A percentile compares a stretch with the other conserved stretches of the same genome.
These are phyloP conservation scores for Fusarium penzigii DNA, from an alignment of 2,329 filamentous ascomycete genomes.

Conservation along the genomic window DNA sequence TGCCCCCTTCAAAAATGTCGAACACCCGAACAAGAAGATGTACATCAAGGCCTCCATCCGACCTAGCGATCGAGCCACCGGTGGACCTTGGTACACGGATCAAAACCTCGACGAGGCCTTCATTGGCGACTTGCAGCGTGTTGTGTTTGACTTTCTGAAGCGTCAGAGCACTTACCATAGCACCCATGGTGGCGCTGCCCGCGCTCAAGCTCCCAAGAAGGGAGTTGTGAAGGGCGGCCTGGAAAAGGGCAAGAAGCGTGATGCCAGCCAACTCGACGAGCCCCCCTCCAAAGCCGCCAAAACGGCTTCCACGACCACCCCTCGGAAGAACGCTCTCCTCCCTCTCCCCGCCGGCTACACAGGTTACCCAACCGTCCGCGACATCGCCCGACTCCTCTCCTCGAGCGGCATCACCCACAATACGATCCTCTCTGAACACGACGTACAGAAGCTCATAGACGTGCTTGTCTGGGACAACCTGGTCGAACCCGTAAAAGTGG, in stretches of 20 bases:
- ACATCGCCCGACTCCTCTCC: constrained; percentile 76
- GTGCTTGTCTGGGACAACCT: constrained; percentile 87
- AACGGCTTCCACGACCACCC: constrained; percentile 15
- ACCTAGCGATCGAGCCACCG: constrained; percentile 87
- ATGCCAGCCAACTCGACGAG: constrained; percentile 42
- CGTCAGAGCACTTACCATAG: constrained; percentile 68
- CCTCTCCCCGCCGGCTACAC: constrained; percentile 67
- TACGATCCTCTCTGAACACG: constrained; percentile 67
- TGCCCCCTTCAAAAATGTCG: constrained; percentile 86
- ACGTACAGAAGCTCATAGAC: constrained; percentile 83
- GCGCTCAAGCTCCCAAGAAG: constrained; percentile 56
- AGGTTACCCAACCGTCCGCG: constrained; percentile 76
- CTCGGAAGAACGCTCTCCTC: constrained; percentile 44
- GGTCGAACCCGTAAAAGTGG: constrained; percentile 65
- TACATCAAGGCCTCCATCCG: constrained; percentile 87
- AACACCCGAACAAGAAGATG: constrained; percentile 89
- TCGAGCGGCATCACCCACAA: constrained; percentile 70
- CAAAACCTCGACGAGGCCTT: constrained; percentile 87
- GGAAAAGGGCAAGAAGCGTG: constrained; percentile 51
- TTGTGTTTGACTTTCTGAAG: constrained; percentile 74
- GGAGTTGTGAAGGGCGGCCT: constrained; percentile 52
- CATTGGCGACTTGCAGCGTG: constrained; percentile 72
- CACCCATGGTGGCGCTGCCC: constrained; percentile 35
- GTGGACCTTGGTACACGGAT: constrained; percentile 93
- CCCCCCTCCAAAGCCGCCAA: constrained; percentile 32